Conservation (phyloP, 148 eudicot genomes). For the Oxyria digyna region DNA sequence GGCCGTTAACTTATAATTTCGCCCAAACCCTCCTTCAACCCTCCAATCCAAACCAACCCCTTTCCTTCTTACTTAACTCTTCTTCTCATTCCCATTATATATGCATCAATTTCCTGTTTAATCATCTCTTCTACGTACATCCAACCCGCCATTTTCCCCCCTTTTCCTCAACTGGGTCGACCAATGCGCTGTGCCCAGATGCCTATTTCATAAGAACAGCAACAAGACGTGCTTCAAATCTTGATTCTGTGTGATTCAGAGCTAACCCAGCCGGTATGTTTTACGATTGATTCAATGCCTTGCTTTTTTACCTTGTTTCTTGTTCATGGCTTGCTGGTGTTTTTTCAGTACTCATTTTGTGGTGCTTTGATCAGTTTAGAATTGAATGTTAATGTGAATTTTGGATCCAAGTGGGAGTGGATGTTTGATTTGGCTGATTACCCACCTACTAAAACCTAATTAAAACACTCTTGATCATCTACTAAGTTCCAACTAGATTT, state of each 20-base stretch:
- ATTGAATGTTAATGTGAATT: not conserved
- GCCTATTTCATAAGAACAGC: not conserved
- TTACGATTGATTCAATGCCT: not conserved
- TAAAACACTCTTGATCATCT: not conserved
- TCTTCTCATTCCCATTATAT: not conserved
- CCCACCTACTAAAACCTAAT: not conserved
- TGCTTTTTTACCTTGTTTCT: not conserved
- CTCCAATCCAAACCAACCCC: conserved; percentile 6
- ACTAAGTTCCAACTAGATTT: not conserved
- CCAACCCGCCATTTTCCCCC: not conserved
- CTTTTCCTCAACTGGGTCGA: not conserved
- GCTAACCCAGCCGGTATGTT: not conserved
- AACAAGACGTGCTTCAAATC: not conserved
- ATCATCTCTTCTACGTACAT: not conserved
- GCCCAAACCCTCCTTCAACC: not conserved
- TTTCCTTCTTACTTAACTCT: not conserved
- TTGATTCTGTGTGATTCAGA: not conserved
- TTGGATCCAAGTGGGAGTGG: not conserved
- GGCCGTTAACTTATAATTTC: not conserved
- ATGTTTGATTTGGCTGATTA: not conserved
- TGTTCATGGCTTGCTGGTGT: not conserved
- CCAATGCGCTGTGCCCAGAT: not conserved
- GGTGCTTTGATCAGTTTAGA: not conserved
- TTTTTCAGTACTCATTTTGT: not conserved
- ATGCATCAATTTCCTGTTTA: not conserved